Conservation (phyloP, 192 early-diverging fungal species). For the Linnemannia elongata region DNA sequence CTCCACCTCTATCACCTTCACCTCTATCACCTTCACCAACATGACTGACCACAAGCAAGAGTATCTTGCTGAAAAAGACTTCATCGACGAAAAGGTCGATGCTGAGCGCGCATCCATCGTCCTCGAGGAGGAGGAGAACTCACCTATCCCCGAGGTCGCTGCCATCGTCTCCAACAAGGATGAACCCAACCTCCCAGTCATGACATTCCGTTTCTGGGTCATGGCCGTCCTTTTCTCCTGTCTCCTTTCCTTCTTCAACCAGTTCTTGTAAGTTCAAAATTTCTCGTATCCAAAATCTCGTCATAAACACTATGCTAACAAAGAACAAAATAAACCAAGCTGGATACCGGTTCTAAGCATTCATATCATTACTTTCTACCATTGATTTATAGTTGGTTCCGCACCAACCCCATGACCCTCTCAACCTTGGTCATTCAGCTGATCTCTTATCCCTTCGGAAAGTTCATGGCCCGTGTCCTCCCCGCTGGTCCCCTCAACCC, state of each 20-base stretch:
- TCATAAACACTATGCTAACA: neutral
- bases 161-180: constrained; percentile 32
- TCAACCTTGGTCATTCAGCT: constrained; percentile 50
- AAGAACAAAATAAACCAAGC: no score
- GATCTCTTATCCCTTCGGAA: constrained; percentile 47
- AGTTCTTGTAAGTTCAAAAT: neutral
- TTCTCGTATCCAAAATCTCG: neutral
- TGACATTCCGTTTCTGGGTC: constrained; percentile 63
- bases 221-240: constrained; percentile 21
- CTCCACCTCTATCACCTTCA: no score
- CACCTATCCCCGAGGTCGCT: constrained; percentile 16
- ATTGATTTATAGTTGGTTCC: constrained; percentile 29
- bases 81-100: constrained; percentile 7
- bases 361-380: no score
- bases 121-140: constrained; percentile 26
- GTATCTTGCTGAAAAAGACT: constrained; percentile 1
- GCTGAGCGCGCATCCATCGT: constrained; percentile 1
- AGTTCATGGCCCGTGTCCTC: constrained; percentile 61
- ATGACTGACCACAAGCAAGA: constrained; percentile 3
- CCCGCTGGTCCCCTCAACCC: constrained; percentile 59
- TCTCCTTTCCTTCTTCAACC: neutral
- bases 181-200: constrained; percentile 53
- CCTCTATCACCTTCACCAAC: no score
- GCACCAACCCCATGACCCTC: constrained; percentile 23
- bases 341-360: neutral